Base-by-base conservation (phyloP, 2,329 filamentous ascomycete species). In the Aspergillus thermomutatus region DNA sequence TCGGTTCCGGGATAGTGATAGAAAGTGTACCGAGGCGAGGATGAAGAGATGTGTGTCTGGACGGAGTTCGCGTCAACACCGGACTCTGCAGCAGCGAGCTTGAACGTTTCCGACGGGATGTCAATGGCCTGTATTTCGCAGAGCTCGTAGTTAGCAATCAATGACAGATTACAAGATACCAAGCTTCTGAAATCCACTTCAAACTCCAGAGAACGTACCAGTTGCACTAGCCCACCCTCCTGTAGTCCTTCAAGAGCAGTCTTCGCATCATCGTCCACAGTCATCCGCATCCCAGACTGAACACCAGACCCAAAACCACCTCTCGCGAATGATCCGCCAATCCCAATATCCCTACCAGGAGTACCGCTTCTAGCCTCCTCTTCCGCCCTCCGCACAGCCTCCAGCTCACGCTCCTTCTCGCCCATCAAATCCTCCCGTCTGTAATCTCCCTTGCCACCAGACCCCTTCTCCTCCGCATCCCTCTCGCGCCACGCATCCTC, bases 11-110 rank as follows among this genome's bases (percentile, higher is more conserved):
- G 74, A 60, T 84, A 80, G 52, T 80, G 78, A 70, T 86, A 88
- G 65, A 87, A 86, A 4, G 79, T 79, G 67, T 86, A 87, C 54
- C 83, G 75, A 11, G 85, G 85, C 61, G 84, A 82, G 41, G 76
- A 75, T 10, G 74, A 56, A 14, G 82, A 79, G 53, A 88, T 83
- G 1, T 73, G 67, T 7, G 63, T 64, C 2, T 78, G 70, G 19
- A 87, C 75, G 6, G 74, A 70, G 17, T 68, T 69, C 0, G 82
- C 72, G 23, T 75, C 66, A 37, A 79, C 72, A 6, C 77, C 74
- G 11, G 73, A 69, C 52, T 79, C 71, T 21, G 73, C 71, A 17
- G 72, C 72, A 4, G 79, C 78, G n/a, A 87, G 77, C 52, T 75
- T 77, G 49, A 87, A 72, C 23, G 80, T 84, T 72, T 88, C 85